Base-by-base conservation (phyloP, 345 rosid species). In the Ricinus communis region DNA sequence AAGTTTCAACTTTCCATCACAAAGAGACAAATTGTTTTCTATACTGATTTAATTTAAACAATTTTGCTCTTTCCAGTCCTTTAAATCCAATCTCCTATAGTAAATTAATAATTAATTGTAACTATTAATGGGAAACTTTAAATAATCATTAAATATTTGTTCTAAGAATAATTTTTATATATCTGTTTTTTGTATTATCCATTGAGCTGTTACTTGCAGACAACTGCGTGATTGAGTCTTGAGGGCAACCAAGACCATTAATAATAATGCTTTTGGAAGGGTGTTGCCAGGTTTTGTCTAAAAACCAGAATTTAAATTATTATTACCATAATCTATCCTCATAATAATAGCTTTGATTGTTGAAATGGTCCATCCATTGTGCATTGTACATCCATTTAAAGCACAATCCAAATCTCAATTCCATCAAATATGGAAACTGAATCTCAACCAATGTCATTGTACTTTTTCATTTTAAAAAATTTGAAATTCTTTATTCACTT, bases 351-450 rank as follows among this genome's bases (percentile, higher is more conserved):
- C 47, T 43, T 43, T 43, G 47, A 1, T 43, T 4, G 47, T 43
- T 43, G 47, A 43, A 43, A 9, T 43, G 47, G 14, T 43, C 47
- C 4, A 43, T 43, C 47, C 4, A 43, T 43, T 4, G 47, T 43
- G 4, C n/a, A 8, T 43, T 43, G 47, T 43, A 43, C 47, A 43
- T n/a, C n/a, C n/a, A n/a, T n/a, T n/a, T n/a, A n/a, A 63, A 63
- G 52, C 52, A 40, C 38, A 63, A 24, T 0, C 50, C 43, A 65
- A 8, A 47, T 18, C 55, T 65, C 22, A 49, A 65, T 27, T 0
- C 69, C n/a, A 41, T 43, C 47, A 14, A 62, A 62, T 41, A 22
- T 22, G 66, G 31, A 62, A 62, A 61, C 49, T 24, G 31, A 62
- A 14, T 41, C 47, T n/a, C 66, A 62, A 24, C 51, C 5, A 21